Evolutionary conservation across 2,329 filamentous ascomycete species (phyloP), one percentile per base, ranked within the genome.

Genomic region (Phyllosticta capitalensis): DNA sequence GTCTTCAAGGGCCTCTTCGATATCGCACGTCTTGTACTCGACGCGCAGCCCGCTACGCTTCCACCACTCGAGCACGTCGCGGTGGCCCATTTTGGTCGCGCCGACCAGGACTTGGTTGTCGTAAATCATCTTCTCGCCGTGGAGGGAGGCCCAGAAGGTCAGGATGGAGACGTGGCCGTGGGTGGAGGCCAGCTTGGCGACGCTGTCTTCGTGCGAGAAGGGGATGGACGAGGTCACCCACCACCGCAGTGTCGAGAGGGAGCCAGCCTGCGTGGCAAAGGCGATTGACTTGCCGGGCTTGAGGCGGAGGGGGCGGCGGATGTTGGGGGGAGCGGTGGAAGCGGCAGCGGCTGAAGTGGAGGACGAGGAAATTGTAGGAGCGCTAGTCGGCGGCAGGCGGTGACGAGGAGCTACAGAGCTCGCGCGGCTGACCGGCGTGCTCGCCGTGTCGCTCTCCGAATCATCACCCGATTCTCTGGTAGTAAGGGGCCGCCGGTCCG

Each of bases 11-110:
- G 92, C 92, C 74, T 96, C 92, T 71, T 96, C 92, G 62, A 97
- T 94, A 72, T 95, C 91, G 72, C 91, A 96, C 1, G 90, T 95
- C 72, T 92, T 92, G 74, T 96, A 96, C 72, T 95, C 90, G 24
- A 96, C 91, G 56, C 83, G 81, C 65, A 92, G 80, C 0, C 85
- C 84, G 66, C 86, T 88, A 57, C 80, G 80, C 68, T 89, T 88
- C 92, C 92, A 96, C 92, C 92, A 96, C 70, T 96, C 90, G 7
- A 97, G 77, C 21, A 96, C 90, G 38, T 84, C 80, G 2, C 91
- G 83, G 70, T 95, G 88, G 5, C 90, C 90, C 69, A 92, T 89
- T 67, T 91, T 90, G 1, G 92, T 96, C 0, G 92, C 89, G 9
- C 88, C 89, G 0, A 95, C 88, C 0, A 96, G 81, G 1, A 94